These are phyloP conservation scores for Piromyces finnis DNA, from an alignment of 192 early-diverging fungal genomes.

Conservation along the genomic window DNA sequence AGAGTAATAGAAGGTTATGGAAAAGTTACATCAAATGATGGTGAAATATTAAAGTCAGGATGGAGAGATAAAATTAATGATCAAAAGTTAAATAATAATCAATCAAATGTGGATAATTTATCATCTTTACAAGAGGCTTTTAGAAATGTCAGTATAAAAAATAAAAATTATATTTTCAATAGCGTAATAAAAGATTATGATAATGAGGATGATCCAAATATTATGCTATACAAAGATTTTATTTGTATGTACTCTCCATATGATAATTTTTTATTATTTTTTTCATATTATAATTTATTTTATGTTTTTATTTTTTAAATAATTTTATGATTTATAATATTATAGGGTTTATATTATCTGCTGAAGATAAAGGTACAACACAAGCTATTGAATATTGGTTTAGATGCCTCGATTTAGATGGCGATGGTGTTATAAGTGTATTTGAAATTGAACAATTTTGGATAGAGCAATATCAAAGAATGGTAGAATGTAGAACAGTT, in stretches of 20 bases:
- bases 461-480: conserved; percentile 58
- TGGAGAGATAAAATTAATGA: background rate
- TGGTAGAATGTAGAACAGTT: conserved; percentile 14
- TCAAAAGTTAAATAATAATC: background rate
- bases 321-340: background rate
- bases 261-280: too few relatives aligned
- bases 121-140: background rate
- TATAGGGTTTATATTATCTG: conserved; percentile 54
- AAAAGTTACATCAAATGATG: conserved; percentile 5
- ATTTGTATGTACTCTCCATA: conserved; percentile 12
- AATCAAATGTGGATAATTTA: background rate
- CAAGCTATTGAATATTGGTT: conserved; percentile 72
- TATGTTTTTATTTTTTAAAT: too few relatives aligned
- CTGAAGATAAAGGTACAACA: conserved; percentile 54
- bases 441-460: conserved; percentile 75
- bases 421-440: conserved; percentile 67
- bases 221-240: conserved; percentile 50
- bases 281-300: too few relatives aligned
- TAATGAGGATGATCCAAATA: background rate
- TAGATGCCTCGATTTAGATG: conserved; percentile 78
- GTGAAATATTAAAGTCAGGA: conserved; percentile 4
- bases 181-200: background rate
- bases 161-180: background rate
- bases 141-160: background rate
- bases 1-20: conserved; percentile 57